phyloP scores from a whole-genome alignment of 2,329 filamentous ascomycete genomes.

The Pezicula rhizophila region DNA sequence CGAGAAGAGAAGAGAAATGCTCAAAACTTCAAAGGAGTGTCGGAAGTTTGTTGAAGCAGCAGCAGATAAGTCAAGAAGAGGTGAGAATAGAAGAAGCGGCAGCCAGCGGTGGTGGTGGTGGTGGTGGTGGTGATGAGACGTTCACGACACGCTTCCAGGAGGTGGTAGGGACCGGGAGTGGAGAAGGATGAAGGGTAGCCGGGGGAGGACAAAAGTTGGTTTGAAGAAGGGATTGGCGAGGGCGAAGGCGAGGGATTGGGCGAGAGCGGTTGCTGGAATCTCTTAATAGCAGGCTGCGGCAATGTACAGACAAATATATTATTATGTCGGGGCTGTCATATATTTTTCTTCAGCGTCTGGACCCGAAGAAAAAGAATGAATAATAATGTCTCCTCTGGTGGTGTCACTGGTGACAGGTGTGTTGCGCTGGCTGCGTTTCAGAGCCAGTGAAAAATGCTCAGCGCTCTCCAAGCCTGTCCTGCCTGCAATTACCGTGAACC shows the following conservation, averaged over 20 bases:
- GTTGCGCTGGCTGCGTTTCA: no score
- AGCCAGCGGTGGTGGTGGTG: neutral
- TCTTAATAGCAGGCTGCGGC: neutral
- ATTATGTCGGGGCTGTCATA: no score
- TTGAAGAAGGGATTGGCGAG: neutral
- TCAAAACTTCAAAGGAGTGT: conserved; percentile 7
- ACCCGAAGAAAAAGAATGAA: no score
- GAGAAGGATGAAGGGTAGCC: conserved; percentile 8
- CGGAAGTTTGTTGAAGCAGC: conserved; percentile 1
- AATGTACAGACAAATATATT: no score
- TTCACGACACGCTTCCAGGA: no score
- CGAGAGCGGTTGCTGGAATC: neutral
- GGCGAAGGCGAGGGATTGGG: neutral
- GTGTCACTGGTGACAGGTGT: no score
- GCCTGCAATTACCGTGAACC: no score
- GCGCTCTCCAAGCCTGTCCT: no score
- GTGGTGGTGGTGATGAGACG: neutral
- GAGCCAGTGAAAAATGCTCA: no score
- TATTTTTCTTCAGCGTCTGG: no score
- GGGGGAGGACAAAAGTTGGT: conserved; percentile 7
- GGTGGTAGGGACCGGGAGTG: conserved; percentile 2
- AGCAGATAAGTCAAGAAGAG: conserved; percentile 11
- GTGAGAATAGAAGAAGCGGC: conserved; percentile 14
- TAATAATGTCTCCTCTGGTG: no score
- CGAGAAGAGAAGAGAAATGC: conserved; percentile 11